Conservation (phyloP, 2,329 filamentous ascomycete genomes). For the Colletotrichum acutatum region DNA sequence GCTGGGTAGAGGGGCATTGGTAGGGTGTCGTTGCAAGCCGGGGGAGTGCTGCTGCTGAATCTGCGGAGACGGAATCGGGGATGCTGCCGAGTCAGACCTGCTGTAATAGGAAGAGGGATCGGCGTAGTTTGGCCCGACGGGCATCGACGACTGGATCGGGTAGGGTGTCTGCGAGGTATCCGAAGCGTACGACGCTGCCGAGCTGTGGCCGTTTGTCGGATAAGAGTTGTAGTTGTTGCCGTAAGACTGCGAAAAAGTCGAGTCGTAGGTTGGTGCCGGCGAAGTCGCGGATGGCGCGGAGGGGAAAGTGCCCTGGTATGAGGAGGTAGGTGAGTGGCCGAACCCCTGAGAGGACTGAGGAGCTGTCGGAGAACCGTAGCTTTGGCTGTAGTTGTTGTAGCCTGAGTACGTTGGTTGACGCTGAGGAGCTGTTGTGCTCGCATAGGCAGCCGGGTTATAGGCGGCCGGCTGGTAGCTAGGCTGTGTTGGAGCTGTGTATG, state of each 20-base stretch:
- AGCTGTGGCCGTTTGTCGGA: constrained; percentile 52
- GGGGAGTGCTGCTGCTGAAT: constrained; percentile 53
- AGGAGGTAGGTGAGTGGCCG: constrained; percentile 51
- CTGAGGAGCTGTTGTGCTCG: constrained; percentile 58
- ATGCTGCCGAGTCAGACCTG: constrained; percentile 59
- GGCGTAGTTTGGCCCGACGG: constrained; percentile 62
- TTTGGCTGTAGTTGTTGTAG: constrained; percentile 56
- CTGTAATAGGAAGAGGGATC: constrained; percentile 59
- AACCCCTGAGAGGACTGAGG: constrained; percentile 50
- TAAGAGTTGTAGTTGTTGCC: constrained; percentile 46
- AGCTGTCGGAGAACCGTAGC: constrained; percentile 51
- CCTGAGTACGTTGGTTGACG: constrained; percentile 63
- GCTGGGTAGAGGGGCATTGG: constrained; percentile 68
- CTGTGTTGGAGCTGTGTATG: constrained; percentile 48
- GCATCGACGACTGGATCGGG: constrained; percentile 63
- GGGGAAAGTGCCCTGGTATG: constrained; percentile 39
- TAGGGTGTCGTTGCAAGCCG: constrained; percentile 67
- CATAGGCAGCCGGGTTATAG: constrained; percentile 71
- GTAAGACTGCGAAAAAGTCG: constrained; percentile 40
- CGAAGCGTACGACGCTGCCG: constrained; percentile 49
- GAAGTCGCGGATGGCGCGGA: constrained; percentile 42
- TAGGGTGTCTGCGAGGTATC: constrained; percentile 59
- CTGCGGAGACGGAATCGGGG: constrained; percentile 58
- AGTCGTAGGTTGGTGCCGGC: constrained; percentile 48
- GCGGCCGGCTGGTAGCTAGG: constrained; percentile 61